Conservation (phyloP, 768 basidiomycete genomes). For the Rhodotorula toruloides region DNA sequence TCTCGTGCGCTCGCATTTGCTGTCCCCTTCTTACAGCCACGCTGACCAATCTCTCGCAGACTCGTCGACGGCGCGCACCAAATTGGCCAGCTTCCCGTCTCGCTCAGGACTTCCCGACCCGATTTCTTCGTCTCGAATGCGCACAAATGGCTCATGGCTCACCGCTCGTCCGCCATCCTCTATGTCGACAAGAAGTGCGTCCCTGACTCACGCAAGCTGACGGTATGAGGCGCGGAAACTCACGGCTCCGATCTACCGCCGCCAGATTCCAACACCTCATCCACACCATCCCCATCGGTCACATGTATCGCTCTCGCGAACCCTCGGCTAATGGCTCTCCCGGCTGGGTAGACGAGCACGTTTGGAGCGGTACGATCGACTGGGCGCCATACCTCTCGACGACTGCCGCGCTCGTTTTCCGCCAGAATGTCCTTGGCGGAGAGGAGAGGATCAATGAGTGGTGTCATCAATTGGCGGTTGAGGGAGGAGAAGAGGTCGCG, state of each 20-base stretch:
- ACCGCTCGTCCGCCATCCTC: slow-evolving; percentile 31
- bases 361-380: slow-evolving; percentile 45
- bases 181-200: slow-evolving; percentile 34
- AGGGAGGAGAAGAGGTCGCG: slow-evolving; percentile 61
- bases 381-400: slow-evolving; percentile 43
- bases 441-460: slow-evolving; percentile 67
- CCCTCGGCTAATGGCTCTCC: background rate
- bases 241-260: background rate
- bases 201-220: background rate
- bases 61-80: slow-evolving; percentile 50
- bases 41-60: slow-evolving; percentile 6
- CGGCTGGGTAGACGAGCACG: slow-evolving; percentile 7
- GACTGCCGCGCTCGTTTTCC: slow-evolving; percentile 62
- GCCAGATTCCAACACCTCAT: slow-evolving; percentile 19
- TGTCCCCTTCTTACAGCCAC: too few relatives aligned
- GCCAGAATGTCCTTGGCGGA: slow-evolving; percentile 63
- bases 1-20: slow-evolving; percentile 16
- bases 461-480: slow-evolving; percentile 62
- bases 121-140: slow-evolving; percentile 46
- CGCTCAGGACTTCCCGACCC: slow-evolving; percentile 42
- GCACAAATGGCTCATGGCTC: slow-evolving; percentile 41
- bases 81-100: slow-evolving; percentile 47
- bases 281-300: slow-evolving; percentile 28
- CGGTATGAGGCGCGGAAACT: background rate
- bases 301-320: background rate